Evolutionary conservation across 2,329 filamentous ascomycete genomes (phyloP).

Genomic region (Aspergillus versicolor): DNA sequence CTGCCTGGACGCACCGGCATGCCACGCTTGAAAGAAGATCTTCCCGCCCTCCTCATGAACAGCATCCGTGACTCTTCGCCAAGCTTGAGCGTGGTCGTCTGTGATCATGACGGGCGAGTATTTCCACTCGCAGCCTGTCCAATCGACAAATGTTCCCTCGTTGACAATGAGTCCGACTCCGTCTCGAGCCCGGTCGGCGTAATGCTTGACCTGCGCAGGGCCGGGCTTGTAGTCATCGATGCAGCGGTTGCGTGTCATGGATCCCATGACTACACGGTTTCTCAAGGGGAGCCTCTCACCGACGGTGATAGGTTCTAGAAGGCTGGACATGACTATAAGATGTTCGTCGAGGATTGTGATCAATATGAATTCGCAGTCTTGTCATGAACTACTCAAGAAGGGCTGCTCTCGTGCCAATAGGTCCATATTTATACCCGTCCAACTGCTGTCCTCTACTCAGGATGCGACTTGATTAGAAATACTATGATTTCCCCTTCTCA

Average conservation of each 20-base stretch:
- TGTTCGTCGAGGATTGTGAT: too few species aligned
- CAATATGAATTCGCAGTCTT: too few species aligned
- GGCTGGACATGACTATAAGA: neutral
- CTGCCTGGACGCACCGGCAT: slow-evolving; percentile 13
- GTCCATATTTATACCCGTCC: too few species aligned
- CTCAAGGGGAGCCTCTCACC: neutral
- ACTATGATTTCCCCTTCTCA: too few species aligned
- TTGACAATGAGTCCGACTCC: slow-evolving; percentile 23
- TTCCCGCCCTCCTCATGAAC: slow-evolving; percentile 23
- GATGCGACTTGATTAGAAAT: too few species aligned
- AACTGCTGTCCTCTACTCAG: too few species aligned
- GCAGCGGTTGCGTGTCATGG: slow-evolving; percentile 28
- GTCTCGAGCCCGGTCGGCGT: slow-evolving; percentile 20
- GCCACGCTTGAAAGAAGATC: slow-evolving; percentile 27
- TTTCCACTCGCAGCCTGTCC: slow-evolving; percentile 22
- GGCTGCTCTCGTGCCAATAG: too few species aligned
- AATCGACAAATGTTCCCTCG: slow-evolving; percentile 22
- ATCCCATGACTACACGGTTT: slow-evolving; percentile 26
- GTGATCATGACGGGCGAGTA: slow-evolving; percentile 23
- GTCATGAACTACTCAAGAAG: too few species aligned
- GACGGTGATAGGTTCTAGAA: slow-evolving; percentile 1
- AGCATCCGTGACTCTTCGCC: slow-evolving; percentile 20
- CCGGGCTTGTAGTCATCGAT: slow-evolving; percentile 21
- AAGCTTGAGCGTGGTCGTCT: slow-evolving; percentile 19
- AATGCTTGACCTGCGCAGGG: slow-evolving; percentile 18